Conservation (phyloP, 2,329 filamentous ascomycete genomes). For the Biscogniauxia mediterranea region DNA sequence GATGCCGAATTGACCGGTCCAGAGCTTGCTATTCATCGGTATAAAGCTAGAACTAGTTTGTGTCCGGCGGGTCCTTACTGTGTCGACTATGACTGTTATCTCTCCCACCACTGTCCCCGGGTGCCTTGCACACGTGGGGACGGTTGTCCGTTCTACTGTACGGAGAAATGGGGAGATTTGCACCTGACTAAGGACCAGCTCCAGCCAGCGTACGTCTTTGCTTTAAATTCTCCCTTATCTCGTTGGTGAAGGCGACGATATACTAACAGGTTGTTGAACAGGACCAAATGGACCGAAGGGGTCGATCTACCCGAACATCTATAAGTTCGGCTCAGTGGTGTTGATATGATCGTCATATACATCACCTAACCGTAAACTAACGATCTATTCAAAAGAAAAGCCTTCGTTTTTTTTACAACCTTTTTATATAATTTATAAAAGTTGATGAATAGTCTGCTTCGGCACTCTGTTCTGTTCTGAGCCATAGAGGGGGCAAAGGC, state of each 20-base stretch:
- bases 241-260: background rate
- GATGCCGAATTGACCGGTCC: conserved; percentile 29
- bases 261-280: conserved; percentile 17
- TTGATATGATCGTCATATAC: conserved; percentile 4
- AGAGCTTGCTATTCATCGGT: conserved; percentile 36
- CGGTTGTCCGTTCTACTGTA: conserved; percentile 30
- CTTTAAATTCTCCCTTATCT: background rate
- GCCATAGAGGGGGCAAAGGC: background rate
- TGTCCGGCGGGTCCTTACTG: conserved; percentile 33
- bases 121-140: conserved; percentile 25
- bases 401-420: background rate
- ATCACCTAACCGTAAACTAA: conserved; percentile 1
- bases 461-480: background rate
- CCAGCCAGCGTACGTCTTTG: conserved; percentile 25
- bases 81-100: conserved; percentile 34
- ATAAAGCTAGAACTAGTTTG: conserved; percentile 35
- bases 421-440: background rate
- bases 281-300: conserved; percentile 31
- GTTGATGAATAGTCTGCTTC: background rate
- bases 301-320: conserved; percentile 56
- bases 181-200: conserved; percentile 33
- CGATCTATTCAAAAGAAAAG: conserved; percentile 6
- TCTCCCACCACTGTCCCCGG: conserved; percentile 35
- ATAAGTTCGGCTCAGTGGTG: conserved; percentile 37
- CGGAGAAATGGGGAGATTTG: conserved; percentile 31